Evolutionary conservation across 2,329 filamentous ascomycete genomes (phyloP), one percentile per base, ranked within the genome.

Genomic region (Aspergillus fischeri): DNA sequence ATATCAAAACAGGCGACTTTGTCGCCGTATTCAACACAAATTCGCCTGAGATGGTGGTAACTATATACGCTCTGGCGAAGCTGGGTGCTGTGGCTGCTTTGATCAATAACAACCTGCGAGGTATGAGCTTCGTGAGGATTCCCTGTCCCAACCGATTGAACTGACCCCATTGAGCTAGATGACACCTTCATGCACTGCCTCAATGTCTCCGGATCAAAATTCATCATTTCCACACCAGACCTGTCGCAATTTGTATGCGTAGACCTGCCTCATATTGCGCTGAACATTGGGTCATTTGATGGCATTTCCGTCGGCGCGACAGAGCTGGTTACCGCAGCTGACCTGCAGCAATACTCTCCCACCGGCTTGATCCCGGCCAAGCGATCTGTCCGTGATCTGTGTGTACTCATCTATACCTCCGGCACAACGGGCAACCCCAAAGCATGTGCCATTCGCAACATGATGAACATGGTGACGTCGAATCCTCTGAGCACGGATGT

Each of bases 391-490:
- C 64, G 65, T 41, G 76, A 79, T 32, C 58, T 78, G 8, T 66
- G 67, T 6, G 66, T 67, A 1, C 64, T 80, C 5, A 78, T 80
- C 41, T 81, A 78, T 61, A 81, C 78, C 1, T 80, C 78, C 9
- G 78, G 79, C 4, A 81, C 78, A 21, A 79, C 77, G 3, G 77
- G 77, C 20, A 77, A 75, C 21, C 77, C 77, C n/a, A 79, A 79
- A 65, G 76, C 77, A 7, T 78, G 76, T 59, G 73, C 67, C 9
- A 69, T 78, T 4, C 69, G 69, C 45, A 78, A 78, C 56, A 69
- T 71, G 58, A 67, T 75, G 57, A 63, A 74, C 21, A 53, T 75
- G 7, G 59, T 73, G 8, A 75, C 73, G 3, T 73, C 75, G 1
- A 77, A 62, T 8, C 69, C 77, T 0, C 59, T 70, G 0, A 65